These are phyloP conservation scores for Diaporthe sp. DNA, from an alignment of 2,329 filamentous ascomycete genomes.

Conservation along the genomic window DNA sequence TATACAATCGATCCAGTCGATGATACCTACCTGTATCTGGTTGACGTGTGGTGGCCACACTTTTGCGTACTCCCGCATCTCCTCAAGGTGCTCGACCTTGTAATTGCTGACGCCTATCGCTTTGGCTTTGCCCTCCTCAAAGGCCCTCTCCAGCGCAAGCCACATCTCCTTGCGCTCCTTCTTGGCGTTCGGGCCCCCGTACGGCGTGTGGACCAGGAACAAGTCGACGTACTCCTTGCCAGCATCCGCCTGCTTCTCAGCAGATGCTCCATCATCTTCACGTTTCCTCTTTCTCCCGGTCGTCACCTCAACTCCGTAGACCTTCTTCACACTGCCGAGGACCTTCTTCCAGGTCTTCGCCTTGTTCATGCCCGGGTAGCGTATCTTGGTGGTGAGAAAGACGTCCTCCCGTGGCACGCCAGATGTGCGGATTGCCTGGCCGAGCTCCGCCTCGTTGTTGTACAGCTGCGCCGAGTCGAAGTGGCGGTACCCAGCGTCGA, in stretches of 20 bases:
- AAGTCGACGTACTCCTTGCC: conserved; percentile 21
- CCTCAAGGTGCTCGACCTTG: conserved; percentile 26
- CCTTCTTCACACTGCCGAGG: conserved; percentile 10
- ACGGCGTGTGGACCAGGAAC: conserved; percentile 30
- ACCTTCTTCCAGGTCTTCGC: conserved; percentile 19
- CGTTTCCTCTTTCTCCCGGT: not conserved
- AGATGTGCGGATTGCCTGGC: not conserved
- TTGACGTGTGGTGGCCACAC: conserved; percentile 34
- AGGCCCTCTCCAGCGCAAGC: conserved; percentile 24
- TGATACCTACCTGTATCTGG: conserved; percentile 15
- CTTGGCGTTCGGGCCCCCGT: conserved; percentile 9
- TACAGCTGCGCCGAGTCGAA: conserved; percentile 33
- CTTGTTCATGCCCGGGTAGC: conserved; percentile 15
- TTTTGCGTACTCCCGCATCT: conserved; percentile 22
- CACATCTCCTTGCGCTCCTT: conserved; percentile 28
- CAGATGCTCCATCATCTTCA: not conserved
- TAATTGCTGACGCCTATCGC: conserved; percentile 30
- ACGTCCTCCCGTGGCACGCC: not conserved
- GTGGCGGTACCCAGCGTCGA: conserved; percentile 20
- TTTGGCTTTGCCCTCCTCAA: conserved; percentile 8
- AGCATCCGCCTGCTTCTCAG: not conserved
- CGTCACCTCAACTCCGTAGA: not conserved
- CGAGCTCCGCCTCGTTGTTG: conserved; percentile 32
- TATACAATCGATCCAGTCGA: no score
- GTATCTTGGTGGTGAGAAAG: conserved; percentile 34